Evolutionary conservation across 2,329 filamentous ascomycete species (phyloP), one percentile per base, ranked within the genome.

Genomic region (Aspergillus sp.): DNA sequence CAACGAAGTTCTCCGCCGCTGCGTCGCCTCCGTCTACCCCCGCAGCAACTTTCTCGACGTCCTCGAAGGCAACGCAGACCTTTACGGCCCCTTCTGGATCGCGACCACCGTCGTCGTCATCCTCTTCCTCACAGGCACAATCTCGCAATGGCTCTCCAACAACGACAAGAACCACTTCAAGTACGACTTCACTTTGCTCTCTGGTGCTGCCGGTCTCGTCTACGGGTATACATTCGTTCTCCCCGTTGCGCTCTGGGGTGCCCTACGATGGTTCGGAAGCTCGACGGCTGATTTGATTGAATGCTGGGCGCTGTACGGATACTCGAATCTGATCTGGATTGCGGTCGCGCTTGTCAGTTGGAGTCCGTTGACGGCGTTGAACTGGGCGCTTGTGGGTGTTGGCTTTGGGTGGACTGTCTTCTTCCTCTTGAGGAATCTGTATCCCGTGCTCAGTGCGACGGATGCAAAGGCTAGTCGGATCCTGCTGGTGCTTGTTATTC

Each of bases 81-180:
- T 99, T 38, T 99, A 99, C 82, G 94, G 94, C 1, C 95, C 95
- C 1, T 93, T 98, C 75, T 99, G 95, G 95, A 98, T 99, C 80
- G 95, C 95, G 9, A 98, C 95, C 0, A 98, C 95, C 0, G 95
- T 99, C 9, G 90, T 99, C 13, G 86, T 99, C 66, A 98, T 99
- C 63, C 81, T 99, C 34, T 99, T 99, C 79, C 77, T 99, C 49
- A 95, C 94, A 1, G 95, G 95, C 13, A 98, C 95, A 0, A 97
- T 99, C 67, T 96, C 90, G 74, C 90, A 95, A 78, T 98, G 96
- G 77, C 81, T 97, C 54, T 87, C 91, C 28, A 84, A 84, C 25
- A 86, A 85, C 48, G 85, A 87, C 57, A 85, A 84, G 54, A 80
- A 86, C 23, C 88, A 91, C 61, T 97, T 97, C 76, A 88, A 89